Evolutionary conservation across 2,329 filamentous ascomycete species (phyloP).

Genomic region (Fusarium sp.): DNA sequence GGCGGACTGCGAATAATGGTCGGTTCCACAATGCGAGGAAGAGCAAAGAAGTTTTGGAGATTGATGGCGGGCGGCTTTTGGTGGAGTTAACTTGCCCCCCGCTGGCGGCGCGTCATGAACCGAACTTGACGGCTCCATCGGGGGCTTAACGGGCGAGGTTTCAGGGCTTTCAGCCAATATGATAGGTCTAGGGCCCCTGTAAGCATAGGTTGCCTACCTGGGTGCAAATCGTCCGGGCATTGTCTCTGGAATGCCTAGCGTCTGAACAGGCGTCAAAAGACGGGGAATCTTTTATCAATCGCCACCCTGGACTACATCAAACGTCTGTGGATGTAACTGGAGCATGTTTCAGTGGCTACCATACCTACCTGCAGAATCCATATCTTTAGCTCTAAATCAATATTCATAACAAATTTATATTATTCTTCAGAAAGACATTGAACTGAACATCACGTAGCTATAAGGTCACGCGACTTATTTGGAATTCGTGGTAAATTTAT

Average conservation of each 20-base stretch:
- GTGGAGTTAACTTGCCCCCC: slow-evolving; percentile 41
- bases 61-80: slow-evolving; percentile 33
- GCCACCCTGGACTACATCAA: slow-evolving; percentile 21
- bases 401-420: not conserved
- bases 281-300: slow-evolving; percentile 40
- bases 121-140: slow-evolving; percentile 6
- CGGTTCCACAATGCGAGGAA: slow-evolving; percentile 41
- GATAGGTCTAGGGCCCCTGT: slow-evolving; percentile 32
- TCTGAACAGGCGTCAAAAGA: slow-evolving; percentile 30
- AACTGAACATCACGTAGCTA: not conserved
- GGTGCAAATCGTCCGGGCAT: slow-evolving; percentile 27
- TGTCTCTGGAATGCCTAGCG: slow-evolving; percentile 35
- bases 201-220: slow-evolving; percentile 10
- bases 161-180: slow-evolving; percentile 26
- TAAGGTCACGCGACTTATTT: not conserved
- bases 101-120: slow-evolving; percentile 42
- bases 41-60: slow-evolving; percentile 42
- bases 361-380: not conserved
- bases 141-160: slow-evolving; percentile 24
- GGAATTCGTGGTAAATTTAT: not conserved
- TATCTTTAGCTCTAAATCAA: not conserved
- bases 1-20: slow-evolving; percentile 23
- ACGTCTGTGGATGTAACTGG: not conserved
- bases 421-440: not conserved
- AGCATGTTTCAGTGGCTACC: not conserved